Conservation (phyloP, 306 rosid genomes). For the Prinsepia uniflora region DNA sequence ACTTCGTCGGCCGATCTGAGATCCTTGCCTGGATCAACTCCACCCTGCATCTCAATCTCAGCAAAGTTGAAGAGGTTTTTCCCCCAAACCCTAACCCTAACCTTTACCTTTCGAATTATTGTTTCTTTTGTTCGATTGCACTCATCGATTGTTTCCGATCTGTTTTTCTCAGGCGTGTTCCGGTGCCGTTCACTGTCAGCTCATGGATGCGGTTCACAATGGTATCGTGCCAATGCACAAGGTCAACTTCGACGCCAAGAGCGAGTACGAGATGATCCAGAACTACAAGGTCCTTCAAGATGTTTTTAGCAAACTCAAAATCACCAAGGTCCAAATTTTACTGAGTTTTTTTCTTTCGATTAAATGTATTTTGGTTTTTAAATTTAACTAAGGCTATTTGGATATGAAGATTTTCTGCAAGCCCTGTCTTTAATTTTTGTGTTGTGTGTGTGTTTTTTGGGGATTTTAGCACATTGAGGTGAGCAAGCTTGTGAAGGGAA, state of each 20-base stretch:
- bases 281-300: conserved; percentile 97
- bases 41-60: conserved; percentile 78
- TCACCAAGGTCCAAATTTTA: conserved; percentile 59
- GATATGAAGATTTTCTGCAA: background rate
- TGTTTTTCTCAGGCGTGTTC: conserved; percentile 58
- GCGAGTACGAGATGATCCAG: conserved; percentile 96
- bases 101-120: background rate
- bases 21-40: conserved; percentile 90
- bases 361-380: background rate
- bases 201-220: conserved; percentile 81
- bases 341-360: background rate
- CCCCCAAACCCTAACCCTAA: conserved; percentile 11
- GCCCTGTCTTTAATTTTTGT: background rate
- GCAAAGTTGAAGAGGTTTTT: conserved; percentile 82
- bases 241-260: conserved; percentile 93
- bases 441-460: background rate
- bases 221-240: conserved; percentile 97
- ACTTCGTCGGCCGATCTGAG: conserved; percentile 95
- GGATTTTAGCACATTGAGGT: conserved; percentile 71
- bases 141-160: conserved; percentile 4
- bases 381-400: background rate
- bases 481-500: conserved; percentile 84
- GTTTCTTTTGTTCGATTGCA: background rate
- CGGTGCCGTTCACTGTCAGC: conserved; percentile 94
- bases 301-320: conserved; percentile 84